A percentile compares a stretch with the other conserved stretches of the same genome.
These are phyloP conservation scores for Kazachstania taianensis DNA, from an alignment of 805 yeast genomes.

Conservation along the genomic window DNA sequence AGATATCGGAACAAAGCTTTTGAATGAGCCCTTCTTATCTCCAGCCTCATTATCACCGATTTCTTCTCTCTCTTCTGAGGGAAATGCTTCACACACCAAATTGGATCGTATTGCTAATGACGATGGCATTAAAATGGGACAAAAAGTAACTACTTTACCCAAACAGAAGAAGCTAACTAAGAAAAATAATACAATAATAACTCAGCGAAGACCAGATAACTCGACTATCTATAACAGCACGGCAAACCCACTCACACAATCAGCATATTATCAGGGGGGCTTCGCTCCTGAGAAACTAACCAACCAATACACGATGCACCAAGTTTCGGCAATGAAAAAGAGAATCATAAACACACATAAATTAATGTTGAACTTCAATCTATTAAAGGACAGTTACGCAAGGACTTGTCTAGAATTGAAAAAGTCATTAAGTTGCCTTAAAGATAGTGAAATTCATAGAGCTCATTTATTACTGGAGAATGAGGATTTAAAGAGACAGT, in stretches of 20 bases:
- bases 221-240: no score
- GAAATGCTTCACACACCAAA: constrained; percentile 1
- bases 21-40: constrained; percentile 15
- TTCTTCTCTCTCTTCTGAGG: constrained; percentile 10
- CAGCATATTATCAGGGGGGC: no score
- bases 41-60: constrained; percentile 31
- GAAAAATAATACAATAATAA: no score
- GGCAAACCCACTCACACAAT: no score
- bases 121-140: background rate
- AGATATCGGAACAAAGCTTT: no score
- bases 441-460: constrained; percentile 31
- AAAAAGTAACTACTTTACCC: background rate
- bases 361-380: constrained; percentile 24
- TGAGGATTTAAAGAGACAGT: constrained; percentile 25
- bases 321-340: constrained; percentile 25
- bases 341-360: constrained; percentile 28
- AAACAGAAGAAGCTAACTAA: background rate
- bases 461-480: constrained; percentile 31
- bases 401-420: constrained; percentile 28
- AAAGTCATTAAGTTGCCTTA: constrained; percentile 25
- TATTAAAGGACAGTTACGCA: constrained; percentile 27
- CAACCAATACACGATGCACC: constrained; percentile 24
- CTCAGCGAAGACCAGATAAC: no score
- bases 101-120: background rate
- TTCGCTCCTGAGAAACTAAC: constrained; percentile 17